Base-by-base conservation (phyloP, 2,329 filamentous ascomycete species). In the Colletotrichum tabaci region DNA sequence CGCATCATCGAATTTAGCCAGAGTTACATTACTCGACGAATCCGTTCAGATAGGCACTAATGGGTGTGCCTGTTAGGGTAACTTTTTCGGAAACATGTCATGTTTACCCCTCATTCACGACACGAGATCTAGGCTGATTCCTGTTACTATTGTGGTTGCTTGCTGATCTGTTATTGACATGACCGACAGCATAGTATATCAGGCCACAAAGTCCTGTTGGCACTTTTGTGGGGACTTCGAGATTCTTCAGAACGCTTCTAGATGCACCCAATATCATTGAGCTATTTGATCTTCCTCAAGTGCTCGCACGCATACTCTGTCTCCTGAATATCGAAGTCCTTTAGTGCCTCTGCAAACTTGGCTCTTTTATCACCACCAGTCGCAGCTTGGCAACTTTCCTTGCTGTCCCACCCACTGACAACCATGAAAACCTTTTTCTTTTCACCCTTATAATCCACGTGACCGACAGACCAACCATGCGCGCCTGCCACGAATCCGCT, bases 11-110 rank as follows among this genome's bases (percentile, higher is more conserved):
- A 26, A 16, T 52, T 52, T 26, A 52, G 23, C 21, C 21, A 52
- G 21, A 26, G 13, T 26, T 26, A 38, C 49, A 26, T 81, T 83
- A 0, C 66, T 77, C 0, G 76, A 83, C 8, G 85, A 88, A 62
- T 89, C 84, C 66, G 88, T 18, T 18, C 16, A 10, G 9, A 18
- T 44, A 1, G 35, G 9, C 35, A 10, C 1, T 30, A 30, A 30
- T 30, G 26, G 26, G 4, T 10, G 35, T 12, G 35, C 35, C 8
- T 3, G 35, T 38, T 10, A 38, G 2, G 2, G 9, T 10, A 38
- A 0, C 2, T 12, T 38, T 8, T 2, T 10, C 2, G 9, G 35
- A 10, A 10, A 38, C 2, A 8, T 3, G 35, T 2, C 9, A 10
- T 10, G 2, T 38, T 2, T 38, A 10, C 8, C 35, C 35, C 35